Base-by-base conservation (phyloP, 805 yeast species). In the Myxozyma sirexii region DNA sequence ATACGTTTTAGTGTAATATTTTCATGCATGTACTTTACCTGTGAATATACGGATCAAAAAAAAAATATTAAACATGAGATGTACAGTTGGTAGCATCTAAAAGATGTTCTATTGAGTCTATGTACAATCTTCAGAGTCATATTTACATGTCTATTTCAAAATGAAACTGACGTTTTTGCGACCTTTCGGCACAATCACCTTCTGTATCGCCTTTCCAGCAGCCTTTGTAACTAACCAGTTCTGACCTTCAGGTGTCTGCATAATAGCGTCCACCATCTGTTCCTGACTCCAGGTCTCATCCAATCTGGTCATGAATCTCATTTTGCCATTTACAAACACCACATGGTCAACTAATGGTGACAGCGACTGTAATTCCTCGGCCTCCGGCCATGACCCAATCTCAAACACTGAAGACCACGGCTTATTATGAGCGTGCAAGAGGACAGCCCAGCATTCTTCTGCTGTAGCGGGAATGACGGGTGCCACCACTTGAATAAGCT, bases 391-490 rank as follows among this genome's bases (percentile, higher is more conserved):
- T n/a, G 70, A 72, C 58, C 59, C 64, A 59, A 84, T 77, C 3
- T 71, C 68, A 67, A 85, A 80, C 8, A 90, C 78, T 0, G 90
- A 79, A 2, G 69, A 66, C 81, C 84, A 79, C 4, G 59, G 27
- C 51, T 39, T 63, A 5, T 71, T 70, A 19, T 65, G 63, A 1
- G 68, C 49, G 21, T 44, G 48, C 7, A 48, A 54, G 3, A 85
- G 67, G 1, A 70, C 64, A 60, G 86, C 90, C 84, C 93, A 85
- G 24, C 88, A 79, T 72, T 93, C 98, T 68, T 93, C 98, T 0
- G 90, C 82, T 6, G 84, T 79, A 4, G 86, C 81, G 0, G 99
- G 98, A 0, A 88, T 81, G 0, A 92, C 87, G 0, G 97, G 97
- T 2, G 93, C 79, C 74, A 88, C 80, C 5, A 83, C 71, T n/a